Conservation (phyloP, 768 basidiomycete species). For the Boletus rex-veris region DNA sequence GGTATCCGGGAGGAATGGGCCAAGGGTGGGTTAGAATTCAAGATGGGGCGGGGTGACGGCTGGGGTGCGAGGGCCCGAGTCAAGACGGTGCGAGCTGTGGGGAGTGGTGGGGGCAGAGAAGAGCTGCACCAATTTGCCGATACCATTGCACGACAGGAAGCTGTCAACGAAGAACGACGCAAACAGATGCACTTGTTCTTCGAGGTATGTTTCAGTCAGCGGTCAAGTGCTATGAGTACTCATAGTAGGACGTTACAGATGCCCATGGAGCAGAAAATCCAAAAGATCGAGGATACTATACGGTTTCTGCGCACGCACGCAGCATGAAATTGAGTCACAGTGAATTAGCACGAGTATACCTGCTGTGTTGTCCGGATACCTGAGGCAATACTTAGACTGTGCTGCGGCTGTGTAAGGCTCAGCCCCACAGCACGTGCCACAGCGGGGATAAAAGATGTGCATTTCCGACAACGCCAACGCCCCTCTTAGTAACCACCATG, state of each 20-base stretch:
- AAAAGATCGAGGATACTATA: constrained; percentile 49
- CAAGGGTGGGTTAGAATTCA: neutral
- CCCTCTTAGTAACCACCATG: constrained; percentile 8
- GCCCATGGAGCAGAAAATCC: constrained; percentile 51
- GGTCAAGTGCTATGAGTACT: neutral
- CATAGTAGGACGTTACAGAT: constrained; percentile 37
- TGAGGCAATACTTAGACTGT: neutral
- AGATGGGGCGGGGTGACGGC: neutral
- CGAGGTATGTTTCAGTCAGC: constrained; percentile 34
- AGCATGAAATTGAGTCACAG: neutral
- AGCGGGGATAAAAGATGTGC: neutral
- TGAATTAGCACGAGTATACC: neutral
- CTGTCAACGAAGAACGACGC: constrained; percentile 38
- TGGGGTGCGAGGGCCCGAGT: neutral
- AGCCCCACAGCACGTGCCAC: constrained; percentile 15
- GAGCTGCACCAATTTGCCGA: constrained; percentile 43
- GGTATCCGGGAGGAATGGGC: constrained; percentile 17
- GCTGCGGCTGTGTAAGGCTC: constrained; percentile 3
- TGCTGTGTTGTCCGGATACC: too few relatives aligned
- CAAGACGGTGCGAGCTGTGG: neutral
- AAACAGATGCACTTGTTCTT: constrained; percentile 49
- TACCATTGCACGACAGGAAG: constrained; percentile 39
- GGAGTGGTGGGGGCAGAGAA: constrained; percentile 1
- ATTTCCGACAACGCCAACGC: neutral
- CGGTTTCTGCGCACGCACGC: constrained; percentile 32